Percentiles rank a stretch among this genome's conserved stretches.
phyloP scores from a whole-genome alignment of 2,329 filamentous ascomycete species.

The Fusarium fujikuroi region DNA sequence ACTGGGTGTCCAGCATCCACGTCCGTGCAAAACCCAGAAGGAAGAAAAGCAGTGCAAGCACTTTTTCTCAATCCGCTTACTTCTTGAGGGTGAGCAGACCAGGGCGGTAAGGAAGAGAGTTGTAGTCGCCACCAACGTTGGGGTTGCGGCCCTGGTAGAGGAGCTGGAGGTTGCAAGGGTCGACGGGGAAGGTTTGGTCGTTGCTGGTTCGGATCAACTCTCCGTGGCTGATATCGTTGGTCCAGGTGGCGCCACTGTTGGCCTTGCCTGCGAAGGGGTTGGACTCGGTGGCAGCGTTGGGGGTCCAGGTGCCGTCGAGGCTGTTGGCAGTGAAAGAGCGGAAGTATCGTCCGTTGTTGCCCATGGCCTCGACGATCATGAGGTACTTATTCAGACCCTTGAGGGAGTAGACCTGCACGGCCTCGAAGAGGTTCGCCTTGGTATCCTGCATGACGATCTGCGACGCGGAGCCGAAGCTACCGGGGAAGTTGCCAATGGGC shows the following conservation, averaged over 20 bases:
- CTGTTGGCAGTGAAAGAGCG: slow-evolving; percentile 65
- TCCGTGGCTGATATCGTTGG: slow-evolving; percentile 74
- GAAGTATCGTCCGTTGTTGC: slow-evolving; percentile 51
- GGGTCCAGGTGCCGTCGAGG: slow-evolving; percentile 67
- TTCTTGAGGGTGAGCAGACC: slow-evolving; percentile 12
- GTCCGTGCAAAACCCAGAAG: not conserved
- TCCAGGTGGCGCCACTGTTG: slow-evolving; percentile 72
- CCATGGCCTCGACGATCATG: slow-evolving; percentile 74
- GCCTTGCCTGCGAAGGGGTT: slow-evolving; percentile 74
- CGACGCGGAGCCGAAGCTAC: slow-evolving; percentile 64
- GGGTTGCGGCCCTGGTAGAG: slow-evolving; percentile 69
- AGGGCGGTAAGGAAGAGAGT: slow-evolving; percentile 7
- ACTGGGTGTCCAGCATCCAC: slow-evolving; percentile 1
- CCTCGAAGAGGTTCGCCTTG: slow-evolving; percentile 70
- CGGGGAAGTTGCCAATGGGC: slow-evolving; percentile 70
- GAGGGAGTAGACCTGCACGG: slow-evolving; percentile 73
- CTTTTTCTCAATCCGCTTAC: not conserved
- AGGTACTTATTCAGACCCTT: slow-evolving; percentile 66
- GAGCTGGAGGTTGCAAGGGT: slow-evolving; percentile 72
- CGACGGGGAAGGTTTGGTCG: slow-evolving; percentile 71
- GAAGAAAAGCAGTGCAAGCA: not conserved
- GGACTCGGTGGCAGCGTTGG: slow-evolving; percentile 64
- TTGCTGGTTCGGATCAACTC: slow-evolving; percentile 66
- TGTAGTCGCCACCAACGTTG: slow-evolving; percentile 56
- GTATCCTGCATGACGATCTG: slow-evolving; percentile 54